phyloP scores from a whole-genome alignment of 75 land plant species.

The Cryptomeria japonica region DNA sequence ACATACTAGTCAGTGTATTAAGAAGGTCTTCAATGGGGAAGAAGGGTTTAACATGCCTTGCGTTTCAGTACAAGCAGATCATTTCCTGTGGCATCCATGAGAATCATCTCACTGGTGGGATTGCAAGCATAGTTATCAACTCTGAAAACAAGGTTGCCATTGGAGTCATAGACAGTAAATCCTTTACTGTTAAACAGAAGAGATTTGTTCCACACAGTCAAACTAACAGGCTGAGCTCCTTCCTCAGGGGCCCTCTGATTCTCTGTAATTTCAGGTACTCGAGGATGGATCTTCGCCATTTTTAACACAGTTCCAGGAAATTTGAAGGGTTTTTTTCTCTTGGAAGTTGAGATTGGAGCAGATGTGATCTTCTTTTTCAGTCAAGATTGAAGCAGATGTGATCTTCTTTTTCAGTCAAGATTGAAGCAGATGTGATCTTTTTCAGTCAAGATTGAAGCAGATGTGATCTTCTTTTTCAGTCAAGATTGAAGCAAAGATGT shows the following conservation, averaged over 20 bases:
- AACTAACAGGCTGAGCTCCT: not conserved
- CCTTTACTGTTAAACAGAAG: slow-evolving; percentile 2
- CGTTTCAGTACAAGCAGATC: not conserved
- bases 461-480: too few relatives aligned
- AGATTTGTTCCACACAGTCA: slow-evolving; percentile 6
- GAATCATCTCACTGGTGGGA: not conserved
- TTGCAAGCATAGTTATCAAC: slow-evolving; percentile 6
- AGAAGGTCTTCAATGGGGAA: not conserved
- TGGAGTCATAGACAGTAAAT: not conserved
- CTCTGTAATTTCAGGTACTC: not conserved
- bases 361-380: too few relatives aligned
- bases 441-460: too few relatives aligned
- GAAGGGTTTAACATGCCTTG: not conserved
- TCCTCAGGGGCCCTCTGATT: not conserved
- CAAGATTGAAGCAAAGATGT: too few relatives aligned
- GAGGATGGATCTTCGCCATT: not conserved
- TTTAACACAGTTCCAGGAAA: not conserved
- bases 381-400: too few relatives aligned
- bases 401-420: too few relatives aligned
- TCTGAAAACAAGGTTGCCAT: not conserved
- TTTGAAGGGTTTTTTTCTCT: too few relatives aligned
- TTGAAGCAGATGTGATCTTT: too few relatives aligned
- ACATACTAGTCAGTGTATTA: too few relatives aligned
- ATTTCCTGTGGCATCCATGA: slow-evolving; percentile 2
- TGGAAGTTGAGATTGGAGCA: too few relatives aligned